Evolutionary conservation across 192 early-diverging fungal genomes (phyloP).

Genomic region (Backusella liffmaniae): DNA sequence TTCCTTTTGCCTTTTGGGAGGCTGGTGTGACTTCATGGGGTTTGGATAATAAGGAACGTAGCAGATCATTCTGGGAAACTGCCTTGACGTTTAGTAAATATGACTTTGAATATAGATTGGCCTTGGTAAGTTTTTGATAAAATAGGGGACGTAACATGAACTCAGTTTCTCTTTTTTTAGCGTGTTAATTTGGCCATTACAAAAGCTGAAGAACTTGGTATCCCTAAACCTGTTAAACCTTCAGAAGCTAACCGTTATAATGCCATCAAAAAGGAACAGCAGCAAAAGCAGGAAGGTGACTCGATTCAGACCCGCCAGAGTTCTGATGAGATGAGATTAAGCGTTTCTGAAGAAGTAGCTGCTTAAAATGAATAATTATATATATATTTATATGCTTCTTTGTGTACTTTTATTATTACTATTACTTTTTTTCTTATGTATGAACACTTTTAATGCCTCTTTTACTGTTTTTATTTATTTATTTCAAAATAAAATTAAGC

Average conservation of each 20-base stretch:
- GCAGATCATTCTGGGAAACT: conserved; percentile 43
- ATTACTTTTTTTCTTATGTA: background rate
- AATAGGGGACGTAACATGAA: background rate
- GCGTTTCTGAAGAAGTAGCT: background rate
- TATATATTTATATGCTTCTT: background rate
- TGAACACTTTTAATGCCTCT: background rate
- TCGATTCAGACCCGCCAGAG: conserved; percentile 1
- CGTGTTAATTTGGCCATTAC: conserved; percentile 30
- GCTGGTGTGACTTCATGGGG: conserved; percentile 45
- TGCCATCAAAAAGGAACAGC: background rate
- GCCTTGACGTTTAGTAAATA: conserved; percentile 39
- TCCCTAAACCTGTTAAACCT: conserved; percentile 18
- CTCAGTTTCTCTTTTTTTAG: conserved; percentile 2
- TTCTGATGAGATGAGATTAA: background rate
- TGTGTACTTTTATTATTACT: background rate
- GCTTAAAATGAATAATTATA: background rate
- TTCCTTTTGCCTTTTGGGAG: conserved; percentile 51
- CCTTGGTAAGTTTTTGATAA: conserved; percentile 13
- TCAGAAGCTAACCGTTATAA: conserved; percentile 7
- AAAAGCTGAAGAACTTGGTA: conserved; percentile 29
- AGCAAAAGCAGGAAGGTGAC: background rate
- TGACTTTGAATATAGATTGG: conserved; percentile 50
- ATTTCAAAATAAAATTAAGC: background rate
- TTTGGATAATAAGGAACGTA: conserved; percentile 26
- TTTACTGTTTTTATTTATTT: background rate